Evolutionary conservation across 2,329 filamentous ascomycete species (phyloP).

Genomic region (Fusarium fujikuroi): DNA sequence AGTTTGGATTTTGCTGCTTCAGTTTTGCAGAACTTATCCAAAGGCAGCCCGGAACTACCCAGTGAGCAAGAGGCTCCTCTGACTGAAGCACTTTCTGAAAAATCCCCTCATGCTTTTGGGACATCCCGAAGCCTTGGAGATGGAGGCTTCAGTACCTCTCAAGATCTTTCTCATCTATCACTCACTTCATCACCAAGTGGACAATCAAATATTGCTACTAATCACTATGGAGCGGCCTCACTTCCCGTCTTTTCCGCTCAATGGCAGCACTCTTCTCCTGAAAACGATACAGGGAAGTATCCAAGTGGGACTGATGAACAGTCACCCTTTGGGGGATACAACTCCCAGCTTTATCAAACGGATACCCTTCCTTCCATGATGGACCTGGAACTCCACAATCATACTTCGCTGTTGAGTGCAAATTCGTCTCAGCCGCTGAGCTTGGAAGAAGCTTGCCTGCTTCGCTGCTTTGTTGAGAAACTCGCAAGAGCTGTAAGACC

Average conservation of each 20-base stretch:
- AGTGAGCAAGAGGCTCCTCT: rapidly evolving
- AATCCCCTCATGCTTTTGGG: rapidly evolving
- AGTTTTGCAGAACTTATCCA: rapidly evolving
- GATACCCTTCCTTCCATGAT: not conserved
- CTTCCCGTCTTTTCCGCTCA: rapidly evolving
- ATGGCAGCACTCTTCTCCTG: not conserved
- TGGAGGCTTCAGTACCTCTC: rapidly evolving
- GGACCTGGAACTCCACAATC: not conserved
- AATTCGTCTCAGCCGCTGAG: not conserved
- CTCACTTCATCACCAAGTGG: not conserved
- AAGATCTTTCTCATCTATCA: rapidly evolving
- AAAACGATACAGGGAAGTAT: not conserved
- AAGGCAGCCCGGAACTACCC: rapidly evolving
- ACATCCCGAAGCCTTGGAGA: not conserved
- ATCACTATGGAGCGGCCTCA: rapidly evolving
- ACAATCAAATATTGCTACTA: rapidly evolving
- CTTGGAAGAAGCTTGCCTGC: not conserved
- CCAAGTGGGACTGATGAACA: rapidly evolving
- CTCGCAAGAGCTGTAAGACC: not conserved
- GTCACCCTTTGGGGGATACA: not conserved
- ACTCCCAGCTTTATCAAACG: not conserved
- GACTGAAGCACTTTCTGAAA: rapidly evolving
- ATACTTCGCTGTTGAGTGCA: rapidly evolving
- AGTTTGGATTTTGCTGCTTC: not conserved
- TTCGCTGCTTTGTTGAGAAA: not conserved